Evolutionary conservation across 306 rosid genomes (phyloP), one percentile per base, ranked within the genome.

Genomic region (Potentilla sterilis): DNA sequence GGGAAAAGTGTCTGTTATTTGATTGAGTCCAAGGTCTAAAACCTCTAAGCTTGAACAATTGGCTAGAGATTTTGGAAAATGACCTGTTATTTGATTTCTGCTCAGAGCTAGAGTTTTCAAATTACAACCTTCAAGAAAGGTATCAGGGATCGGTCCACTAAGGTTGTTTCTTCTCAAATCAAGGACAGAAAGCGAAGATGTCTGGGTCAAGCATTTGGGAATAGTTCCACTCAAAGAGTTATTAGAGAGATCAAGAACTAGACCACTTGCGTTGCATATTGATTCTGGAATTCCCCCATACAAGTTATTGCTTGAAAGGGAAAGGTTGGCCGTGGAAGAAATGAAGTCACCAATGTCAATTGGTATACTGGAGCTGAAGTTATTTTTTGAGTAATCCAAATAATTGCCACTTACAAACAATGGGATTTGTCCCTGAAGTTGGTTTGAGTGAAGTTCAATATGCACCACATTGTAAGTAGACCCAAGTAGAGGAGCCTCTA

Each of bases 1-100:
- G 1, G 86, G 86, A 51, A 78, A 82, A 0, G 4, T 0, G 44
- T 54, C 80, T 7, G 3, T 1, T 19, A 82, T 51, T 22, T 15
- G 9, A 55, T 82, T 48, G 54, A 48, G 2, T 48, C 54, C 54
- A 48, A 48, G 54, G 54, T 48, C n/a, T 48, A 48, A 48, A 48
- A 48, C 7, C 54, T 48, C 7, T 15, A 48, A 15, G n/a, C 1
- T 48, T 48, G n/a, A 48, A 48, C 54, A 48, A 4, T 48, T 48
- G n/a, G n/a, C n/a, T 48, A 48, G 54, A 15, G 19, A 48, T 15
- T 48, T 48, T 15, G 54, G 54, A 48, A 48, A 48, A 0, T 48
- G 54, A 15, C 54, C 54, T 48, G 1, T 5, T 48, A 48, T 14
- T 0, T 48, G 54, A 15, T 48, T 48, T 48, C n/a, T 48, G 54